Percentiles rank a stretch among this genome's conserved stretches.
Evolutionary conservation across 768 basidiomycete genomes (phyloP).

Genomic region (Tylopilus cervinicoccineus): DNA sequence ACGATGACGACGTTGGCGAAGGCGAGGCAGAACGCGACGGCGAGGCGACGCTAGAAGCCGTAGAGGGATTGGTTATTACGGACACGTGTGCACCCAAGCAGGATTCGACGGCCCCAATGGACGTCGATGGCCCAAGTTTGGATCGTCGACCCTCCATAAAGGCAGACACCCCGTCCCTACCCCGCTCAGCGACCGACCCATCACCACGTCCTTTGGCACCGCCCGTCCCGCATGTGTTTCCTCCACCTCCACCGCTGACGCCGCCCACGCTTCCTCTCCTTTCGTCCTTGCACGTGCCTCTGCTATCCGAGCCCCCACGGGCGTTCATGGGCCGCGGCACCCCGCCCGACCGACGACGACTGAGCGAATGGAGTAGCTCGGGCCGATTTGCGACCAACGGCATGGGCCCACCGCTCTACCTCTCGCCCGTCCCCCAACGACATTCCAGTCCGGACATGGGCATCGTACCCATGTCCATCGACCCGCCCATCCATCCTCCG

Average conservation of each 20-base stretch:
- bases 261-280: conserved; percentile 20
- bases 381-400: conserved; percentile 15
- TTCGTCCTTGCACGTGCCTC: conserved; percentile 30
- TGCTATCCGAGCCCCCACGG: conserved; percentile 30
- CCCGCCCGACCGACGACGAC: conserved; percentile 28
- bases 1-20: conserved; percentile 24
- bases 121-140: not conserved
- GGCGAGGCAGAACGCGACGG: conserved; percentile 9
- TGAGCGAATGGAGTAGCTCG: conserved; percentile 28
- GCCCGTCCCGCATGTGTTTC: conserved; percentile 2
- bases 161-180: not conserved
- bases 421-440: conserved; percentile 24
- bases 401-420: conserved; percentile 24
- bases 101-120: conserved; percentile 5
- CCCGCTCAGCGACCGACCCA: not conserved
- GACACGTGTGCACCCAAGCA: conserved; percentile 1
- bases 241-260: conserved; percentile 3
- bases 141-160: not conserved
- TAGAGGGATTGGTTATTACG: conserved; percentile 6
- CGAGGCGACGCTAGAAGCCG: conserved; percentile 16
- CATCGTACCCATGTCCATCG: conserved; percentile 22
- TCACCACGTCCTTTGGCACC: conserved; percentile 5
- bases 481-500: conserved; percentile 7
- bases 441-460: conserved; percentile 9
- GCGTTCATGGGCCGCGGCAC: conserved; percentile 35